phyloP scores from a whole-genome alignment of 2,329 filamentous ascomycete genomes.

The Neocucurbitaria cava region DNA sequence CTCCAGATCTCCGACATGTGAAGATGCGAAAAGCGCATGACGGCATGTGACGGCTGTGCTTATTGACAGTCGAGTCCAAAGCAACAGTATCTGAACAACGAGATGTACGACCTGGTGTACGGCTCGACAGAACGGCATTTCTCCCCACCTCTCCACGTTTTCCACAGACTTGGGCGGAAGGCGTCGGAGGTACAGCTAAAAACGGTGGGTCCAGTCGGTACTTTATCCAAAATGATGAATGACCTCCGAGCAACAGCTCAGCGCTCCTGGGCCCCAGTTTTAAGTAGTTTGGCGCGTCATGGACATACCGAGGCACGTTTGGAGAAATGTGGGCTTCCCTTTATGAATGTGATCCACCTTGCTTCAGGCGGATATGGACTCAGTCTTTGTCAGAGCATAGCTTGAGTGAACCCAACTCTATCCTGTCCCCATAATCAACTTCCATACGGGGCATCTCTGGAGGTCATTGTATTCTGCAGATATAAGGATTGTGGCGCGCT shows the following conservation, averaged over 20 bases:
- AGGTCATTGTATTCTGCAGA: background rate
- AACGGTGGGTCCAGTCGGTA: background rate
- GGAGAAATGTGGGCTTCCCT: constrained; percentile 10
- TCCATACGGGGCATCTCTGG: background rate
- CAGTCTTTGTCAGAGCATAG: background rate
- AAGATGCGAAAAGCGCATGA: constrained; percentile 11
- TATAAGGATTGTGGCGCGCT: constrained; percentile 14
- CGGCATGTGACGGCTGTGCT: constrained; percentile 9
- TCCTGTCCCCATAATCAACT: background rate
- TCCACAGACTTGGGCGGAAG: background rate
- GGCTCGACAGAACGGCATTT: background rate
- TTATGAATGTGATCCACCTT: constrained; percentile 9
- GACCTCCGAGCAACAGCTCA: constrained; percentile 5
- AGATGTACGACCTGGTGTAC: background rate
- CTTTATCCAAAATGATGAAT: background rate
- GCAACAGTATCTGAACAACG: background rate
- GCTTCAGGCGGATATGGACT: background rate
- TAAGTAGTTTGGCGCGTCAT: constrained; percentile 3
- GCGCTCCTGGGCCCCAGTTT: constrained; percentile 16
- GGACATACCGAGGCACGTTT: constrained; percentile 11
- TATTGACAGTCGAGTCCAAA: background rate
- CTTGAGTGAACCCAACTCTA: background rate
- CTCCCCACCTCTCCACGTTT: background rate
- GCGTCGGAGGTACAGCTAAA: constrained; percentile 1
- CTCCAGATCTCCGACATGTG: constrained; percentile 21